A percentile compares a stretch with the other conserved stretches of the same genome.
These are phyloP conservation scores for Eucalyptus melliodora DNA, from an alignment of 345 rosid species.

Conservation along the genomic window DNA sequence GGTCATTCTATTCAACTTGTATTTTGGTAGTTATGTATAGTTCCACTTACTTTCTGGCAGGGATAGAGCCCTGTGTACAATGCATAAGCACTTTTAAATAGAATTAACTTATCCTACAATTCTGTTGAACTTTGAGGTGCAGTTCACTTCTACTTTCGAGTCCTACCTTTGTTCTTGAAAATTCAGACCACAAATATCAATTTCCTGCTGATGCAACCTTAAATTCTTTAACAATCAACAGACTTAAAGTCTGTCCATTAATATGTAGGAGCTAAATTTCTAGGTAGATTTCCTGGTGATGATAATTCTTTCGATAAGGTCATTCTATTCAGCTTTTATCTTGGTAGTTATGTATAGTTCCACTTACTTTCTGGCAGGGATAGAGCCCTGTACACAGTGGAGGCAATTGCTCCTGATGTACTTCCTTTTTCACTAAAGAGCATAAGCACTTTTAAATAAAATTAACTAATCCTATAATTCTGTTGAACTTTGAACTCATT, in stretches of 20 bases:
- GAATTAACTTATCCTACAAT: background rate
- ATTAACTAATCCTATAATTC: background rate
- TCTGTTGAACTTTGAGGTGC: slow-evolving; percentile 16
- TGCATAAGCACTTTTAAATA: background rate
- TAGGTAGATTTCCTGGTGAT: background rate
- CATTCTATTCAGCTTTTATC: background rate
- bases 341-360: background rate
- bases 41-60: background rate
- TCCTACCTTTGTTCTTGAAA: background rate
- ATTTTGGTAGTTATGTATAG: background rate
- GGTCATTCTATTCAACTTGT: background rate
- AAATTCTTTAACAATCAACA: background rate
- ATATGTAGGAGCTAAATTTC: background rate
- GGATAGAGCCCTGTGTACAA: background rate
- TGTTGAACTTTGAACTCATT: background rate
- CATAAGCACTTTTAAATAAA: background rate
- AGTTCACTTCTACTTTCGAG: background rate
- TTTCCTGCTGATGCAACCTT: background rate
- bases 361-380: background rate
- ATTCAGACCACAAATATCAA: background rate
- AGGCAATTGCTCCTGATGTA: background rate
- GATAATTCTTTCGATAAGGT: background rate
- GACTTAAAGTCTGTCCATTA: background rate
- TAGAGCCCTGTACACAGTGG: background rate
- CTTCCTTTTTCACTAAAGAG: background rate